A percentile compares a stretch with the other conserved stretches of the same genome.
phyloP scores from a whole-genome alignment of 371 early-diverging fungal species.

The Haplosporangium sp. region DNA sequence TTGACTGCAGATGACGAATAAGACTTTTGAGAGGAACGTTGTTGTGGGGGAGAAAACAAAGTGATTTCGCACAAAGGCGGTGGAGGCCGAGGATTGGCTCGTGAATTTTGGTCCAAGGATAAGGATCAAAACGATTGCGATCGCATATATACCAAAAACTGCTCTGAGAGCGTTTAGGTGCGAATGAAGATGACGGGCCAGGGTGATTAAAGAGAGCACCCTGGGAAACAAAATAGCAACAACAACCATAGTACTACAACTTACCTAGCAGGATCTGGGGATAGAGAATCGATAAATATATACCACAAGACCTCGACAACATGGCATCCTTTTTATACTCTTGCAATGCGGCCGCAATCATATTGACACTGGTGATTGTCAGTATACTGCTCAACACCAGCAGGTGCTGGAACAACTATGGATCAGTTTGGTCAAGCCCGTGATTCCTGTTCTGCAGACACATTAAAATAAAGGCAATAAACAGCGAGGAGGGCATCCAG shows the following conservation, averaged over 20 bases:
- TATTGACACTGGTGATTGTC: too few species aligned
- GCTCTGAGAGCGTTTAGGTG: conserved; percentile 8
- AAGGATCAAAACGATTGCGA: neutral
- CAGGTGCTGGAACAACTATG: too few species aligned
- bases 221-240: neutral
- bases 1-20: conserved; percentile 21
- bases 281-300: conserved; percentile 12
- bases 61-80: neutral
- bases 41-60: neutral
- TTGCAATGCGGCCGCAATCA: too few species aligned
- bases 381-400: too few species aligned
- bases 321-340: neutral
- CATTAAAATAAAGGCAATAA: too few species aligned
- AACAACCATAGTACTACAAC: conserved; percentile 10
- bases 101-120: too few species aligned
- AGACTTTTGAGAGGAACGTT: neutral
- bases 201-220: neutral
- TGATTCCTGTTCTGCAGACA: conserved; percentile 1
- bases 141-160: neutral
- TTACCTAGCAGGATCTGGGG: conserved; percentile 40
- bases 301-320: too few species aligned
- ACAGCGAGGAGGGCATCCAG: conserved; percentile 1
- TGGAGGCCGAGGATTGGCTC: neutral
- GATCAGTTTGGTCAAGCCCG: too few species aligned
- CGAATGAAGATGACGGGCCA: neutral